Evolutionary conservation across 345 rosid genomes (phyloP).

Genomic region (Salix brachista): DNA sequence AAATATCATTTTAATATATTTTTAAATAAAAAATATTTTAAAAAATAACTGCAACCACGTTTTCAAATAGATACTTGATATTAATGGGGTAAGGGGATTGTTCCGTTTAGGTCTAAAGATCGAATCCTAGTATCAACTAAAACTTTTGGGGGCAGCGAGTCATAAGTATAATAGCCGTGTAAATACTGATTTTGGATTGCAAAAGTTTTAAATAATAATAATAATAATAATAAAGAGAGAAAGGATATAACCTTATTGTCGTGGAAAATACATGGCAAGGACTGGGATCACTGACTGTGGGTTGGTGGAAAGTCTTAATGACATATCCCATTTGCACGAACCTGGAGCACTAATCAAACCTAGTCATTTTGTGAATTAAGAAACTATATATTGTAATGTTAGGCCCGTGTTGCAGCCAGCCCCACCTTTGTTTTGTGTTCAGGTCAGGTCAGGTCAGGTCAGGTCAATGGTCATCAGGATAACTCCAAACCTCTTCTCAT

Average conservation of each 20-base stretch:
- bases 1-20: no score
- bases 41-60: no score
- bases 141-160: no score
- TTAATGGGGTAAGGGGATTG: no score
- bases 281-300: neutral
- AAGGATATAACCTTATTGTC: neutral
- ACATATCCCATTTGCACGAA: neutral
- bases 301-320: constrained; percentile 9
- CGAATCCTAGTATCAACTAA: no score
- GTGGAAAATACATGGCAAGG: neutral
- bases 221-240: no score
- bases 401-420: neutral
- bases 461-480: neutral
- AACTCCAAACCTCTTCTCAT: neutral
- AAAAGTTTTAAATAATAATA: no score
- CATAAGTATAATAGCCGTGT: no score
- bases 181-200: no score
- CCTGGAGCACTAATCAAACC: neutral
- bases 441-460: neutral
- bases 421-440: neutral
- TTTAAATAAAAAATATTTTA: no score
- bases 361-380: neutral
- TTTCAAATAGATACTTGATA: no score
- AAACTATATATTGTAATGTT: neutral
- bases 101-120: no score